Conservation (phyloP, 139 green algal species). For the Coelastrella sp. region DNA sequence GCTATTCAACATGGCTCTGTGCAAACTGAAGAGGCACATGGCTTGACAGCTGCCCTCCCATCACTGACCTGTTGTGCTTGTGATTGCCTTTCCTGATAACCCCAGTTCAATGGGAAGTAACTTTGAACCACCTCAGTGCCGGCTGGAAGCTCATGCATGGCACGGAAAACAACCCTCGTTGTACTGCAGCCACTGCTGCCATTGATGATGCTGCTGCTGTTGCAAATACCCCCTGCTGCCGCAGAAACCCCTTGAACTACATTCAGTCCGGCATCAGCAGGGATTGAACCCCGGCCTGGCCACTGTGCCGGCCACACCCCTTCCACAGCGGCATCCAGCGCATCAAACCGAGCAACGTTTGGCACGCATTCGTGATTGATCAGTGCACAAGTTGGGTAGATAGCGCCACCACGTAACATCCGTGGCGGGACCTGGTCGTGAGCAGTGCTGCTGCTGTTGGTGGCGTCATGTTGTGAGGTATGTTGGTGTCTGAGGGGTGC, state of each 20-base stretch:
- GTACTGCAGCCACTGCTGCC: neutral
- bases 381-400: slow-evolving; percentile 69
- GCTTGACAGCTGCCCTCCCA: neutral
- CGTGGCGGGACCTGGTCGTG: slow-evolving; percentile 35
- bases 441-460: neutral
- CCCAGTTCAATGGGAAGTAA: slow-evolving; percentile 85
- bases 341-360: slow-evolving; percentile 80
- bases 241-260: neutral
- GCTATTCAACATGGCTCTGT: too few relatives aligned
- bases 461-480: neutral
- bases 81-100: slow-evolving; percentile 70
- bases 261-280: neutral
- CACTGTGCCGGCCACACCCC: neutral
- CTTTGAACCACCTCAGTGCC: slow-evolving; percentile 80
- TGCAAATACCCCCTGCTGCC: neutral
- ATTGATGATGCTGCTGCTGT: slow-evolving; percentile 14
- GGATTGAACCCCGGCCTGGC: neutral
- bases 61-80: slow-evolving; percentile 59
- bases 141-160: slow-evolving; percentile 78
- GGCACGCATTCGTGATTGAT: slow-evolving; percentile 88
- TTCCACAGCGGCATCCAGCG: slow-evolving; percentile 63
- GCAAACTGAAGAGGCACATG: neutral
- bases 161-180: slow-evolving; percentile 66
- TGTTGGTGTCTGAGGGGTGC: slow-evolving; percentile 47
- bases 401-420: slow-evolving; percentile 65